Evolutionary conservation across 768 basidiomycete genomes (phyloP).

Genomic region (Calocera viscosa): DNA sequence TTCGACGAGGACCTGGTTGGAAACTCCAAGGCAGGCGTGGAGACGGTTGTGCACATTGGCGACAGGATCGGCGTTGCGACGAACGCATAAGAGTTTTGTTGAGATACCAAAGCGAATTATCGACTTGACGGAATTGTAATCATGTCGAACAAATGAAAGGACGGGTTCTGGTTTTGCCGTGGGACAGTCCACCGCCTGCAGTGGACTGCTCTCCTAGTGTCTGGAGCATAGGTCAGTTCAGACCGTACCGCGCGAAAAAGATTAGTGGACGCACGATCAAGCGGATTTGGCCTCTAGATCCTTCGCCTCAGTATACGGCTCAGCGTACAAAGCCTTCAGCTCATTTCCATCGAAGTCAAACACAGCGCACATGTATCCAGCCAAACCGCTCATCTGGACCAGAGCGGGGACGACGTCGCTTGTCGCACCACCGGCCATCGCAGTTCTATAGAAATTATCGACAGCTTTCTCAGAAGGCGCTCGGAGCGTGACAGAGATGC

Average conservation of each 20-base stretch:
- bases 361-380: not conserved
- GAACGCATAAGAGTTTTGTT: not conserved
- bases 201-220: too few relatives aligned
- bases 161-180: not conserved
- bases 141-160: not conserved
- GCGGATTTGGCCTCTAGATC: not conserved
- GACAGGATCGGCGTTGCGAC: constrained; percentile 23
- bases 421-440: not conserved
- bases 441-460: not conserved
- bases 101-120: not conserved
- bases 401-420: not conserved
- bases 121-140: not conserved
- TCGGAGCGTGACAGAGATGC: not conserved
- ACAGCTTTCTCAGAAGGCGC: not conserved
- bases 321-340: not conserved
- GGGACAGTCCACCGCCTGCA: too few relatives aligned
- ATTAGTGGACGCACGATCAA: too few relatives aligned
- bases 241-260: too few relatives aligned
- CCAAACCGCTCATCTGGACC: not conserved
- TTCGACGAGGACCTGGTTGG: constrained; percentile 51
- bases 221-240: too few relatives aligned
- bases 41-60: constrained; percentile 54
- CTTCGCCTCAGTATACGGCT: not conserved
- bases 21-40: constrained; percentile 43
- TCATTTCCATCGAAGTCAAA: not conserved